Percentiles rank a stretch among this genome's conserved stretches.
phyloP scores from a whole-genome alignment of 164 flowering plant species.

The Taxillus chinensis region DNA sequence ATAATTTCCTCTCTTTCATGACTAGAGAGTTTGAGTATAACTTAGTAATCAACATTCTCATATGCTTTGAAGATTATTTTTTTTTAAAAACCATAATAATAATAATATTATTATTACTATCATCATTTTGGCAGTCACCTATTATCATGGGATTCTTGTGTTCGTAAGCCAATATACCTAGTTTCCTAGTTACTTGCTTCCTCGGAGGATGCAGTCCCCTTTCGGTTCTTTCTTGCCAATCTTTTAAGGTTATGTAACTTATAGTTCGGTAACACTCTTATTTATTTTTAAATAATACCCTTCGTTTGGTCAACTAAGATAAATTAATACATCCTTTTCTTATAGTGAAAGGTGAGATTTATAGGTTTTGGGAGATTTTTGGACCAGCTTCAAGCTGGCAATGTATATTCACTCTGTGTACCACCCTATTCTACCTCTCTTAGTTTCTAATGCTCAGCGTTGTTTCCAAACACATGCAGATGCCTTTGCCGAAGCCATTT shows the following conservation, averaged over 20 bases:
- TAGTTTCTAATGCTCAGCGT: constrained; percentile 27
- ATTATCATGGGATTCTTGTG: no score
- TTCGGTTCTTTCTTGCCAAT: background rate
- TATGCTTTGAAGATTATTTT: no score
- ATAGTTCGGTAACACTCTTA: background rate
- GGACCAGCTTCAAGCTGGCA: constrained; percentile 14
- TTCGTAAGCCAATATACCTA: no score
- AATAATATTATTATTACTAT: no score
- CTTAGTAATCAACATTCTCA: no score
- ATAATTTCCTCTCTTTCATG: no score
- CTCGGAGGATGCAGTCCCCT: background rate
- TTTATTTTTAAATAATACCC: background rate
- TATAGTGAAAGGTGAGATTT: constrained; percentile 12
- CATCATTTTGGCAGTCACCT: no score
- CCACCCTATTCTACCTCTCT: constrained; percentile 5
- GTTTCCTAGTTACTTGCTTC: background rate
- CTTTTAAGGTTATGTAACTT: background rate
- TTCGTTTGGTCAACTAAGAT: background rate
- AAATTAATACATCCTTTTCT: background rate
- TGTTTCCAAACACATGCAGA: constrained; percentile 39
- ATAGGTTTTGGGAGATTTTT: constrained; percentile 1
- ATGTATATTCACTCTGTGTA: constrained; percentile 11
- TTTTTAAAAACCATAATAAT: no score
- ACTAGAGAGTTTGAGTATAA: no score
- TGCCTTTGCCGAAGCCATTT: constrained; percentile 34